Evolutionary conservation across 2,329 filamentous ascomycete species (phyloP).

Genomic region (Leptosphaerulina australis): DNA sequence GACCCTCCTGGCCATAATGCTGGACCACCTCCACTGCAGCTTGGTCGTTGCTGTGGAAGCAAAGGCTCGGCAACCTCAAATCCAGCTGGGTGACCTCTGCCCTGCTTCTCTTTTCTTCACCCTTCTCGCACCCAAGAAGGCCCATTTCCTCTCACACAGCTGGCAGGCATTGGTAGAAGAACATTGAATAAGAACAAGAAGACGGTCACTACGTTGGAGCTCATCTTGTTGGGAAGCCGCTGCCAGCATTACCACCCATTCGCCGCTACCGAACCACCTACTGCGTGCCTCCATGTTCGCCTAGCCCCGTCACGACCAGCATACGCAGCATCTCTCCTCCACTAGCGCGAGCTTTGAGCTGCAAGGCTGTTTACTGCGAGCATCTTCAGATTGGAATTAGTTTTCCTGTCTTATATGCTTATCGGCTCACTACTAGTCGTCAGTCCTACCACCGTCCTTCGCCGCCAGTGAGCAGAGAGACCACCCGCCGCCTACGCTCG

Average conservation of each 20-base stretch:
- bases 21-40: constrained; percentile 36
- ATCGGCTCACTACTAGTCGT: constrained; percentile 30
- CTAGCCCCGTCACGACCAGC: constrained; percentile 25
- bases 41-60: constrained; percentile 26
- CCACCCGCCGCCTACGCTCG: constrained; percentile 33
- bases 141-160: constrained; percentile 26
- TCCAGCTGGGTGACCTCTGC: constrained; percentile 43
- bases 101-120: constrained; percentile 38
- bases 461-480: constrained; percentile 27
- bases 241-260: constrained; percentile 8
- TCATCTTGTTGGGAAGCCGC: constrained; percentile 28
- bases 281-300: constrained; percentile 28
- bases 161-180: constrained; percentile 23
- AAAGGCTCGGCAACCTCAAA: constrained; percentile 44
- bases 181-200: constrained; percentile 21
- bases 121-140: constrained; percentile 51
- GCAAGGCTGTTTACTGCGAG: constrained; percentile 35
- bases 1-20: constrained; percentile 24
- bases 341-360: constrained; percentile 22
- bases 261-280: constrained; percentile 30
- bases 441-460: constrained; percentile 26
- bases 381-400: constrained; percentile 51
- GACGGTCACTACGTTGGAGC: constrained; percentile 36
- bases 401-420: constrained; percentile 50
- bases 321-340: constrained; percentile 20